Evolutionary conservation across 805 yeast species (phyloP).

Genomic region (Barnettozyma salicaria): DNA sequence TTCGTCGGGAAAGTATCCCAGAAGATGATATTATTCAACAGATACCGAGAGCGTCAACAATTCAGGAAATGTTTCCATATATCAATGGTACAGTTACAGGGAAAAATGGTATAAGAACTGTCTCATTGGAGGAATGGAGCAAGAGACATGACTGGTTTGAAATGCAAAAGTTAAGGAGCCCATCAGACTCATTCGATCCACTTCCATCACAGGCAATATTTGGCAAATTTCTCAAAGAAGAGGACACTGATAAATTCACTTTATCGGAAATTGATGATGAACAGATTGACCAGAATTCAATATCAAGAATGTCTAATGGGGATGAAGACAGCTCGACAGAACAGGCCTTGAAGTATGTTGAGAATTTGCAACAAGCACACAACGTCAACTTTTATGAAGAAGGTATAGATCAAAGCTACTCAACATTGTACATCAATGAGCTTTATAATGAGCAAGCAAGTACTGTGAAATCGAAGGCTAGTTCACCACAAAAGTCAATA

Average conservation of each 20-base stretch:
- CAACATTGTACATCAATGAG: conserved; percentile 17
- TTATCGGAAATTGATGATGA: not conserved
- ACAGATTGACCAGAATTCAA: not conserved
- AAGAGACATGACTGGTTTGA: conserved; percentile 12
- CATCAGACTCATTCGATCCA: not conserved
- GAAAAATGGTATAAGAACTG: conserved; percentile 14
- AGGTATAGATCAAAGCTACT: conserved; percentile 18
- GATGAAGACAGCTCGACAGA: conserved; percentile 19
- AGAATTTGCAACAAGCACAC: conserved; percentile 12
- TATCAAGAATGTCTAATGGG: conserved; percentile 1
- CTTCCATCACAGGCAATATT: conserved; percentile 1
- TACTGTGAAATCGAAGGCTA: conserved; percentile 9
- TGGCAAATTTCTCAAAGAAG: conserved; percentile 1
- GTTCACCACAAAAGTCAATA: conserved; percentile 26
- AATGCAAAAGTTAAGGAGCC: not conserved
- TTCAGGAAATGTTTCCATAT: conserved; percentile 15
- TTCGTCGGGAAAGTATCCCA: conserved; percentile 11
- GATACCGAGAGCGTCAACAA: conserved; percentile 21
- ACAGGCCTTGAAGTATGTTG: conserved; percentile 20
- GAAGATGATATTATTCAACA: conserved; percentile 14
- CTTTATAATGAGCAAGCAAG: conserved; percentile 6
- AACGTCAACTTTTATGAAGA: conserved; percentile 10
- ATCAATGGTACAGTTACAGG: conserved; percentile 2
- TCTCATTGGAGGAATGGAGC: conserved; percentile 22
- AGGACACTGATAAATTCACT: conserved; percentile 1